These are phyloP conservation scores for Alternaria viburni DNA, from an alignment of 2,329 filamentous ascomycete species.

Conservation along the genomic window DNA sequence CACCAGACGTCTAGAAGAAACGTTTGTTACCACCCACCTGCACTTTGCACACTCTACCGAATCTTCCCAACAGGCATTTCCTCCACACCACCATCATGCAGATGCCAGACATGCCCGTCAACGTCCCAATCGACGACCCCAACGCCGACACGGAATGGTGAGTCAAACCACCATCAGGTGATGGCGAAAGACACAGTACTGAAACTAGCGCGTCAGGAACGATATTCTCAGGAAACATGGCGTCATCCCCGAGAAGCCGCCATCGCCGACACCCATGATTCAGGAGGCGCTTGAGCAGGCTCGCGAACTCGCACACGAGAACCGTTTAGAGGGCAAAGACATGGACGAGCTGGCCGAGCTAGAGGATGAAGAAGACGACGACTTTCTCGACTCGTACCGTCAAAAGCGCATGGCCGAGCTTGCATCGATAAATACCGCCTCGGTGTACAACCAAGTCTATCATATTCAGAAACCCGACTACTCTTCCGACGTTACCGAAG, in stretches of 20 bases:
- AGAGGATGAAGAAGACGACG: slow-evolving; percentile 94
- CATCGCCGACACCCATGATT: slow-evolving; percentile 93
- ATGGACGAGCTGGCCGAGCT: slow-evolving; percentile 91
- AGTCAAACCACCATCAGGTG: not conserved
- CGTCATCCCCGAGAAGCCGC: slow-evolving; percentile 96
- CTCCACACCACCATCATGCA: slow-evolving; percentile 31
- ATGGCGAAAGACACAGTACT: not conserved
- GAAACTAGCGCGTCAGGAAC: slow-evolving; percentile 69
- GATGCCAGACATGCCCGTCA: slow-evolving; percentile 63
- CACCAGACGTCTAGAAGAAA: slow-evolving; percentile 14
- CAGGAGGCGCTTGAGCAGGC: slow-evolving; percentile 91
- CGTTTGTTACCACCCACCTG: not conserved
- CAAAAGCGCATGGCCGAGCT: slow-evolving; percentile 86
- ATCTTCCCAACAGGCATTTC: not conserved
- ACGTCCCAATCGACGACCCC: slow-evolving; percentile 90
- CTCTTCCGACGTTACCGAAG: slow-evolving; percentile 86
- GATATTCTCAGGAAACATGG: slow-evolving; percentile 97
- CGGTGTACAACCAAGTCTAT: slow-evolving; percentile 88
- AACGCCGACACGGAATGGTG: slow-evolving; percentile 99
- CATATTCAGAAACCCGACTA: slow-evolving; percentile 95
- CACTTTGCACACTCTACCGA: slow-evolving; percentile 29
- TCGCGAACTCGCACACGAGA: slow-evolving; percentile 83
- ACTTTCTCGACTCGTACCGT: slow-evolving; percentile 85
- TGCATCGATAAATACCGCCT: slow-evolving; percentile 73
- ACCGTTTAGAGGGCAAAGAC: slow-evolving; percentile 91